Evolutionary conservation across 108 stramenopile genomes (phyloP), one percentile per base, ranked within the genome.

Genomic region (Pseudonitzschia pungens): DNA sequence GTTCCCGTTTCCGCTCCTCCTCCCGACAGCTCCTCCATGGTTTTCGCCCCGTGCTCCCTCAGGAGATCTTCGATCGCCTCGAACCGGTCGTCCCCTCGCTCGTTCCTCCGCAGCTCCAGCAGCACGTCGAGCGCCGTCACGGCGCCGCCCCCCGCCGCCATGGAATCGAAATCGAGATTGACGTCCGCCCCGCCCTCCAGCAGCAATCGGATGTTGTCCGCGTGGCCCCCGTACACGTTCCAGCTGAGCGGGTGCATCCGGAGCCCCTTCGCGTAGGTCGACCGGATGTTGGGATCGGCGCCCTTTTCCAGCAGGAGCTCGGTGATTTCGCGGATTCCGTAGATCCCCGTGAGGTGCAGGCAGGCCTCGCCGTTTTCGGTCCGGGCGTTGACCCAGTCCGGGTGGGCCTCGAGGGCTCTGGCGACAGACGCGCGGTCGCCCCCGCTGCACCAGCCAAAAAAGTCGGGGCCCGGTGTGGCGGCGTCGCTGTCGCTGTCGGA

Each of bases 191-290:
- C 93, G 71, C 81, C 9, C 65, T 87, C 64, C 44, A 94, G 65
- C 43, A 94, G 73, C 31, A 94, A 26, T 26, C 69, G 60, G 21
- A 87, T 78, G 67, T 86, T 92, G 0, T 88, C 86, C 33, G 84
- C 69, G 70, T 91, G 83, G 5, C 90, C 90, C 42, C 86, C 91
- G 64, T 87, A 94, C 4, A 87, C 78, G 67, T 84, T 86, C 93
- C 93, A 94, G 68, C 84, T 85, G 12, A 94, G 60, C 0, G 93
- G 93, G 74, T 91, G 89, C 93, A 94, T 94, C 33, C 93, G 78
- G 21, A 91, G 70, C 48, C 90, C 93, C 18, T 87, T 42, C n/a
- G 74, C 77, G 50, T 57, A 88, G 14, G 84, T 87, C 4, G 93
- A 82, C 45, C 93, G 86, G 63, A 87, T 71, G 69, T 94, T 85